A percentile compares a stretch with the other conserved stretches of the same genome.
These are phyloP conservation scores for Candida vartiovaarae DNA, from an alignment of 805 yeast species.

Conservation along the genomic window DNA sequence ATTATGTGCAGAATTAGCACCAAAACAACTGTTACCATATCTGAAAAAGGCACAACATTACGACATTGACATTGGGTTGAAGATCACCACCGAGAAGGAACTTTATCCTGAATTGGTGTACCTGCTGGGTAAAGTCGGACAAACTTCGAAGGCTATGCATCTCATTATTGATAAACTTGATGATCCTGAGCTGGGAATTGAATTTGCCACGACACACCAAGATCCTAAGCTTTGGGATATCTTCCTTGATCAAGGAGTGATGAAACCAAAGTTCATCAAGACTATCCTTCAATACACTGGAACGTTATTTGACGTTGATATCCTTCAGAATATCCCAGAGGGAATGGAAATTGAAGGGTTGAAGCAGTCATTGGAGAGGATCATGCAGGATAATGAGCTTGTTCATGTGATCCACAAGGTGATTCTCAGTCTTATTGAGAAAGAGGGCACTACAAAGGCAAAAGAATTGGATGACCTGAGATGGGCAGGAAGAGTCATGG, in stretches of 20 bases:
- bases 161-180: constrained; percentile 70
- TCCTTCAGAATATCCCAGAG: constrained; percentile 57
- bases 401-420: constrained; percentile 45
- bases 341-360: constrained; percentile 60
- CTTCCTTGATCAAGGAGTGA: constrained; percentile 61
- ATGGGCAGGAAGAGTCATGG: constrained; percentile 23
- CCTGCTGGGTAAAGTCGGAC: constrained; percentile 76
- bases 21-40: constrained; percentile 49
- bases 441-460: constrained; percentile 39
- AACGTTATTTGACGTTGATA: constrained; percentile 57
- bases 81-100: constrained; percentile 46
- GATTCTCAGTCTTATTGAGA: constrained; percentile 45
- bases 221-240: constrained; percentile 68
- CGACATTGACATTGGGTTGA: constrained; percentile 64
- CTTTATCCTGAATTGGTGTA: constrained; percentile 71
- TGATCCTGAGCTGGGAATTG: constrained; percentile 76
- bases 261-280: constrained; percentile 68
- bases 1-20: constrained; percentile 58
- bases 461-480: constrained; percentile 24
- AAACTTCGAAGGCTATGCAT: constrained; percentile 63
- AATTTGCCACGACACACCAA: constrained; percentile 48
- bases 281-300: constrained; percentile 67
- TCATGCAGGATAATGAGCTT: constrained; percentile 57
- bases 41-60: constrained; percentile 54
- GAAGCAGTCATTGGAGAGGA: constrained; percentile 49